Evolutionary conservation across 768 basidiomycete species (phyloP).

Genomic region (Suillus lakei): DNA sequence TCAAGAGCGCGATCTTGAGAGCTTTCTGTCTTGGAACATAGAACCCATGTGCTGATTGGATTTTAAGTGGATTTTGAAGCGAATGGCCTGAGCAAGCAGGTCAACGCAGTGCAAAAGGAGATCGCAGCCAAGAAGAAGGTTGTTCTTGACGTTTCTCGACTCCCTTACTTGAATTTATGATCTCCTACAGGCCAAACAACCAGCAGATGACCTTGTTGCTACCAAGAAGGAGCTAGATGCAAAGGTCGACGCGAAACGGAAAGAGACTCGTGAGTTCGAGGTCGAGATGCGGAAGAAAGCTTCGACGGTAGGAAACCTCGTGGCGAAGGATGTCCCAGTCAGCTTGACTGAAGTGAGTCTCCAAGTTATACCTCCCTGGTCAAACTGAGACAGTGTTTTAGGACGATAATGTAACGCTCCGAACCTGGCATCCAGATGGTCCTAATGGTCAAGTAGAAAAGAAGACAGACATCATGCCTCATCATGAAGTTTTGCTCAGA

Average conservation of each 20-base stretch:
- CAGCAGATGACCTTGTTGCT: constrained; percentile 85
- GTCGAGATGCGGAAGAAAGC: constrained; percentile 80
- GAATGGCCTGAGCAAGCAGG: constrained; percentile 76
- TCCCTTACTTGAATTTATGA: not conserved
- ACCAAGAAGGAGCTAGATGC: constrained; percentile 87
- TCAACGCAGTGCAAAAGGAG: constrained; percentile 93
- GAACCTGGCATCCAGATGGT: constrained; percentile 87
- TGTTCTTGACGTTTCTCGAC: constrained; percentile 2
- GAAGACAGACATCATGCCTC: constrained; percentile 84
- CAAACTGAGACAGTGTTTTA: constrained; percentile 33
- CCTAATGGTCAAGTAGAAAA: constrained; percentile 73
- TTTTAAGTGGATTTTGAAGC: constrained; percentile 83
- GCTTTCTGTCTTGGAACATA: not conserved
- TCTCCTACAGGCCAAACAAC: constrained; percentile 77
- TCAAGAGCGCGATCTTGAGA: not conserved
- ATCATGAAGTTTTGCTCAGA: constrained; percentile 94
- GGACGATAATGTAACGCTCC: constrained; percentile 88
- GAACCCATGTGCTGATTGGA: not conserved
- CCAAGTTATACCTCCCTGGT: not conserved
- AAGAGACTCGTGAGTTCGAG: constrained; percentile 80
- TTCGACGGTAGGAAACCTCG: constrained; percentile 87
- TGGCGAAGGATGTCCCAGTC: constrained; percentile 84
- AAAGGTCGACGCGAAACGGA: constrained; percentile 75
- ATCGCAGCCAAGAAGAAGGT: constrained; percentile 95
- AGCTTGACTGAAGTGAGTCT: constrained; percentile 81